phyloP scores from a whole-genome alignment of 2,329 filamentous ascomycete genomes.

The Bipolaris gigantea region DNA sequence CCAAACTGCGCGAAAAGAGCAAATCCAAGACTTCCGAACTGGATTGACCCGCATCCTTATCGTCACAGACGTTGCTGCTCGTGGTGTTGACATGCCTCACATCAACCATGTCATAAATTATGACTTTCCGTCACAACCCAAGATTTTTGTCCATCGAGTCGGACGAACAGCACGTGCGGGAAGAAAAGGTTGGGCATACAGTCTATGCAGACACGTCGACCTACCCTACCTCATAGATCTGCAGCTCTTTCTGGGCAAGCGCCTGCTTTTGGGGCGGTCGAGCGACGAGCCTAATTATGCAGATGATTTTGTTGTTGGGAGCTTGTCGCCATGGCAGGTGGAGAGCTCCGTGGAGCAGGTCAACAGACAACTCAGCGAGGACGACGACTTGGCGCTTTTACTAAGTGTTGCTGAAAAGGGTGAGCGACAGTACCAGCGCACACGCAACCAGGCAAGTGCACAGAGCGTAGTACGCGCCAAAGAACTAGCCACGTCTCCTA shows the following conservation, averaged over 20 bases:
- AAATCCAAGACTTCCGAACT: conserved; percentile 85
- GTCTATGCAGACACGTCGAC: conserved; percentile 83
- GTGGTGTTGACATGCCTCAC: conserved; percentile 97
- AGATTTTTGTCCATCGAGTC: conserved; percentile 94
- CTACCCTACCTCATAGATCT: conserved; percentile 90
- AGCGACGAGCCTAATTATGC: conserved; percentile 69
- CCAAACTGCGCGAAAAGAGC: conserved; percentile 87
- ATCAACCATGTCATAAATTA: conserved; percentile 98
- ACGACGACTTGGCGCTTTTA: conserved; percentile 71
- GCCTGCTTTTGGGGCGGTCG: conserved; percentile 71
- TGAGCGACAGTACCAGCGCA: conserved; percentile 89
- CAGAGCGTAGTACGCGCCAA: conserved; percentile 90
- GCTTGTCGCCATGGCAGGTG: conserved; percentile 70
- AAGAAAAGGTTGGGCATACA: conserved; percentile 91
- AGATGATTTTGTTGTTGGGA: conserved; percentile 80
- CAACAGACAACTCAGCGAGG: conserved; percentile 74
- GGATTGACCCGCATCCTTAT: conserved; percentile 89
- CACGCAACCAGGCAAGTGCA: conserved; percentile 83
- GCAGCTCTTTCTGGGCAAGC: conserved; percentile 90
- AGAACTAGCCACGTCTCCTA: conserved; percentile 69
- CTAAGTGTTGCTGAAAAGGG: conserved; percentile 79
- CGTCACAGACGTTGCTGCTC: conserved; percentile 92
- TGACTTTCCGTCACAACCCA: conserved; percentile 94
- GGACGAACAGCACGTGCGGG: conserved; percentile 94
- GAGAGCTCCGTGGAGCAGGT: conserved; percentile 81